phyloP scores from a whole-genome alignment of 768 basidiomycete species.

The Lactifluus pinguis region DNA sequence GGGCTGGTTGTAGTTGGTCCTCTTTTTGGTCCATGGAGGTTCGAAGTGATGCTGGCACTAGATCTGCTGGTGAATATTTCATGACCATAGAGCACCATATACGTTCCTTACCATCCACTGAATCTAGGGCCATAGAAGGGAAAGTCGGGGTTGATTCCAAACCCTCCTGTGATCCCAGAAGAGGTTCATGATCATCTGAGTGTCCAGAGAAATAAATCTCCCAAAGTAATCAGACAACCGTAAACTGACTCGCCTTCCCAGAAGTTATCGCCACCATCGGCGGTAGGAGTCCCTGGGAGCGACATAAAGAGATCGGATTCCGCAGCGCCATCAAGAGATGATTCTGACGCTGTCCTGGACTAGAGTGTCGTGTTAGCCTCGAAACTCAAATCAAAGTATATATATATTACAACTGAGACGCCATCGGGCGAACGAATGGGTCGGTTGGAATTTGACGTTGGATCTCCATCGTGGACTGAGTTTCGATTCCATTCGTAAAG shows the following conservation, averaged over 20 bases:
- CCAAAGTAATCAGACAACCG: not conserved
- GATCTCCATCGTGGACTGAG: not conserved
- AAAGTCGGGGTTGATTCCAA: not conserved
- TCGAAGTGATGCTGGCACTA: not conserved
- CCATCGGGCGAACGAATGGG: not conserved
- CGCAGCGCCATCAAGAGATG: not conserved
- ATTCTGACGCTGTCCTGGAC: not conserved
- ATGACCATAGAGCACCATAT: no score
- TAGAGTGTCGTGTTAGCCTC: not conserved
- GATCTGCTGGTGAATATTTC: not conserved
- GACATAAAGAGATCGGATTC: slow-evolving; percentile 12
- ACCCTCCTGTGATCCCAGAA: not conserved
- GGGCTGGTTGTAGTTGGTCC: not conserved
- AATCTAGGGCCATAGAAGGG: not conserved
- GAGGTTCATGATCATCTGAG: not conserved
- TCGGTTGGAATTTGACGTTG: not conserved
- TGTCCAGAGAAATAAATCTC: not conserved
- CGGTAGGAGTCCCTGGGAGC: not conserved
- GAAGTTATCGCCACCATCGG: not conserved
- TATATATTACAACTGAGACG: not conserved
- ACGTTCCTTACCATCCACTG: not conserved
- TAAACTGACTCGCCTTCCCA: not conserved
- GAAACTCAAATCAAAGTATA: not conserved
- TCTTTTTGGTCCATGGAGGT: not conserved
- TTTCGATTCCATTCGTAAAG: not conserved